A percentile compares a stretch with the other conserved stretches of the same genome.
Evolutionary conservation across 2,329 filamentous ascomycete species (phyloP).

Genomic region (Sporothrix globosa): DNA sequence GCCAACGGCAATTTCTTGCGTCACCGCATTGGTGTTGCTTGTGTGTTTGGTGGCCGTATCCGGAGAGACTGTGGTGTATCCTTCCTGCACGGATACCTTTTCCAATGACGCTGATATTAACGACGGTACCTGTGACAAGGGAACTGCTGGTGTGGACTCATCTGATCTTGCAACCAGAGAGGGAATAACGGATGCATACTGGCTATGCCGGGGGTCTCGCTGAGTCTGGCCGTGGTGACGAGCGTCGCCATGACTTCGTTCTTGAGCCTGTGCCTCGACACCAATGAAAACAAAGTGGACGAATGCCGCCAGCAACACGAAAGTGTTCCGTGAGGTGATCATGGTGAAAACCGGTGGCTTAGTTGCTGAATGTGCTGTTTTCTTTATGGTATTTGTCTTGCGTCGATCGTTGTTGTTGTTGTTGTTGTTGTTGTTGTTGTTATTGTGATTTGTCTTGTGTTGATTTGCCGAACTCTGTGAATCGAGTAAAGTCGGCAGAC

Average conservation of each 20-base stretch:
- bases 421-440: background rate
- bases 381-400: background rate
- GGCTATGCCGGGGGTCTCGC: background rate
- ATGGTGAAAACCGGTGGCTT: background rate
- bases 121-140: background rate
- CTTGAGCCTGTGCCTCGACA: background rate
- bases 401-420: background rate
- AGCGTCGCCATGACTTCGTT: background rate
- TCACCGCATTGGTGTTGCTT: background rate
- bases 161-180: background rate
- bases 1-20: background rate
- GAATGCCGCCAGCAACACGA: slow-evolving; percentile 15
- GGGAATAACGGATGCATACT: background rate
- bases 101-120: no score
- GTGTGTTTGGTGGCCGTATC: background rate
- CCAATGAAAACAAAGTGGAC: background rate
- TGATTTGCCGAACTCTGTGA: background rate
- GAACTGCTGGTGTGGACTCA: background rate
- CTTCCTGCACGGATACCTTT: no score
- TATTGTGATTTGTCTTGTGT: background rate
- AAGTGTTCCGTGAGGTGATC: background rate
- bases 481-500: background rate
- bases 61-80: no score
- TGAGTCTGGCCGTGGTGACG: no score
- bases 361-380: background rate